Percentiles rank a stretch among this genome's conserved stretches.
Evolutionary conservation across 208 protist genomes (phyloP).

Genomic region (Leptomonas pyrrhocoris): DNA sequence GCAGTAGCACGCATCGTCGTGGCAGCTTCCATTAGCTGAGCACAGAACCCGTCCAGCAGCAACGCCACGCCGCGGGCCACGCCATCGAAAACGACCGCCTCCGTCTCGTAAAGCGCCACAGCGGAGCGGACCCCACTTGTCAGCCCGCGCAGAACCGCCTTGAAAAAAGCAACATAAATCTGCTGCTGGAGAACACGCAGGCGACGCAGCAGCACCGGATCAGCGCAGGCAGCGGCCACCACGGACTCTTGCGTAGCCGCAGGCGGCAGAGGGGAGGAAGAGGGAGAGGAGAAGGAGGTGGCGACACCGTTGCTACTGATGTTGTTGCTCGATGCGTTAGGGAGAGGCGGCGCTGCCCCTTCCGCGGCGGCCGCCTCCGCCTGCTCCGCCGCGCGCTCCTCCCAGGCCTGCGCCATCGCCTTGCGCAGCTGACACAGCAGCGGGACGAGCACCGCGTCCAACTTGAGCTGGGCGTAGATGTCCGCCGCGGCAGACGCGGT

Average conservation of each 20-base stretch:
- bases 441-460: constrained; percentile 16
- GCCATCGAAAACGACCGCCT: background rate
- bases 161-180: constrained; percentile 33
- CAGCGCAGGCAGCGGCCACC: background rate
- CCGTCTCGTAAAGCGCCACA: background rate
- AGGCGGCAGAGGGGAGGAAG: background rate
- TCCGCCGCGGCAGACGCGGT: background rate
- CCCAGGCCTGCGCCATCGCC: constrained; percentile 41
- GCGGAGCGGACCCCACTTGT: constrained; percentile 6
- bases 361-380: constrained; percentile 24
- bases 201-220: constrained; percentile 26
- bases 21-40: background rate
- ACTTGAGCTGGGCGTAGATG: constrained; percentile 11
- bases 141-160: constrained; percentile 29
- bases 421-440: constrained; percentile 35
- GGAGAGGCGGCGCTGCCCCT: too few species aligned
- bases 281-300: background rate
- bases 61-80: constrained; percentile 3
- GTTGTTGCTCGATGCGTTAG: background rate
- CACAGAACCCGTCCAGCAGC: constrained; percentile 21
- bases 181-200: constrained; percentile 37
- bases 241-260: constrained; percentile 4
- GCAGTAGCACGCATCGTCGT: background rate
- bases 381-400: constrained; percentile 42
- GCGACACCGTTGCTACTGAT: background rate